Percentiles rank a stretch among this genome's conserved stretches.
Evolutionary conservation across 768 basidiomycete species (phyloP).

Genomic region (Tylopilus subfusipes): DNA sequence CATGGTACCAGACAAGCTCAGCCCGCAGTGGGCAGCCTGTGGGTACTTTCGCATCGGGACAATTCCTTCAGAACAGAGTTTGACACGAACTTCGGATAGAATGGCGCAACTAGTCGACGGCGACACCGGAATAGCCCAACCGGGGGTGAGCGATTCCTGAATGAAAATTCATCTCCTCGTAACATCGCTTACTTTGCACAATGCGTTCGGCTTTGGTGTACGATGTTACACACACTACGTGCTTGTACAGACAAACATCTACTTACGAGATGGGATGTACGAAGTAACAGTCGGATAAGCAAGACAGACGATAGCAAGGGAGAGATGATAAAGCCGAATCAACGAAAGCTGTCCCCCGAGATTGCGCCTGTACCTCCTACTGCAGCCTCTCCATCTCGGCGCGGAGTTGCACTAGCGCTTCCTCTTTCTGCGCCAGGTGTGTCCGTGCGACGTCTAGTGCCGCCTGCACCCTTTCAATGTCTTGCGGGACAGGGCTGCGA

Average conservation of each 20-base stretch:
- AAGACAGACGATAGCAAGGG: not conserved
- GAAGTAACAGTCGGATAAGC: not conserved
- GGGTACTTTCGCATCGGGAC: too few relatives aligned
- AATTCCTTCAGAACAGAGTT: too few relatives aligned
- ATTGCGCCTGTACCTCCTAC: constrained; percentile 4
- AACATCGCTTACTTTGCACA: too few relatives aligned
- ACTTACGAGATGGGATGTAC: not conserved
- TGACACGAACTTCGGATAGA: too few relatives aligned
- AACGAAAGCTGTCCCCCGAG: not conserved
- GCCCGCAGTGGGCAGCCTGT: too few relatives aligned
- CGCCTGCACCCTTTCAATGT: constrained; percentile 21
- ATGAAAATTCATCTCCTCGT: too few relatives aligned
- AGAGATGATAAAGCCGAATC: not conserved
- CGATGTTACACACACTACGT: not conserved
- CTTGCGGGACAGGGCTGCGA: constrained; percentile 11
- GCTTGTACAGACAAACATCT: not conserved
- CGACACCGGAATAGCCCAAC: too few relatives aligned
- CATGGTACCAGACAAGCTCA: too few relatives aligned
- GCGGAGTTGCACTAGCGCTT: constrained; percentile 18
- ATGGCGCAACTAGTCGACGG: too few relatives aligned
- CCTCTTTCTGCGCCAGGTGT: constrained; percentile 24
- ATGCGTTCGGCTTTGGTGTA: not conserved
- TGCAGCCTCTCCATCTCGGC: constrained; percentile 22
- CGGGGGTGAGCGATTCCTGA: too few relatives aligned
- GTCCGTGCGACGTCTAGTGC: constrained; percentile 20